Evolutionary conservation across 169 alveolate genomes (phyloP).

Genomic region (Plasmodium gonderi): DNA sequence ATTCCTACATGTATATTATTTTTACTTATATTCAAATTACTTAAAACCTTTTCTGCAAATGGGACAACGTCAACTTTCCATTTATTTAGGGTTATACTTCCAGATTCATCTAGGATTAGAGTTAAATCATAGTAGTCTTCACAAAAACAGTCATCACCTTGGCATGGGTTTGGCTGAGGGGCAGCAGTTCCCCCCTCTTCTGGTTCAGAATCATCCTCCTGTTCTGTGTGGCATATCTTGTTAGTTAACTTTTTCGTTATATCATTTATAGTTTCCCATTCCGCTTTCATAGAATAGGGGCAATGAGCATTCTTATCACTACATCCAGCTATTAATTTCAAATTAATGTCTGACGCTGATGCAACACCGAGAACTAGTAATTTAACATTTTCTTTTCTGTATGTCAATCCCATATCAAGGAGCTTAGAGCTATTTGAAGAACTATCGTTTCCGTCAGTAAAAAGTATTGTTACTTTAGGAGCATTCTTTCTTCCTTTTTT

Average conservation of each 20-base stretch:
- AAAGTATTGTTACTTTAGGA: slow-evolving; percentile 69
- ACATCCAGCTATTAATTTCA: slow-evolving; percentile 64
- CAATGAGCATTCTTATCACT: neutral
- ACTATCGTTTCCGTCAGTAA: slow-evolving; percentile 59
- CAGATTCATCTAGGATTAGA: slow-evolving; percentile 58
- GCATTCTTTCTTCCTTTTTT: slow-evolving; percentile 36
- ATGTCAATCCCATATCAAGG: slow-evolving; percentile 17
- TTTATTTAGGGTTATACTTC: slow-evolving; percentile 19
- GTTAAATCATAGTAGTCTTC: slow-evolving; percentile 65
- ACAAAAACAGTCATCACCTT: slow-evolving; percentile 56
- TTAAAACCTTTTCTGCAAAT: slow-evolving; percentile 45
- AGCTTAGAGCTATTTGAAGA: neutral
- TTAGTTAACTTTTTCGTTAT: slow-evolving; percentile 46
- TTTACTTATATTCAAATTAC: slow-evolving; percentile 32
- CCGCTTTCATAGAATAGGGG: slow-evolving; percentile 59
- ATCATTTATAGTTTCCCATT: slow-evolving; percentile 67
- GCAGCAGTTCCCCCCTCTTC: neutral
- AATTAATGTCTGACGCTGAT: slow-evolving; percentile 13
- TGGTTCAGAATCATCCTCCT: slow-evolving; percentile 3
- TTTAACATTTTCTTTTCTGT: slow-evolving; percentile 24
- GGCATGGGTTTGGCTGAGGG: slow-evolving; percentile 25
- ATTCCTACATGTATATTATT: slow-evolving; percentile 57
- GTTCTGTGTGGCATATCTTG: slow-evolving; percentile 63
- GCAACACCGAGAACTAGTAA: slow-evolving; percentile 69
- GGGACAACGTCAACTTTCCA: slow-evolving; percentile 52